phyloP scores from a whole-genome alignment of 176 grass and related monocot species.

The Bonia amplexicaulis region DNA sequence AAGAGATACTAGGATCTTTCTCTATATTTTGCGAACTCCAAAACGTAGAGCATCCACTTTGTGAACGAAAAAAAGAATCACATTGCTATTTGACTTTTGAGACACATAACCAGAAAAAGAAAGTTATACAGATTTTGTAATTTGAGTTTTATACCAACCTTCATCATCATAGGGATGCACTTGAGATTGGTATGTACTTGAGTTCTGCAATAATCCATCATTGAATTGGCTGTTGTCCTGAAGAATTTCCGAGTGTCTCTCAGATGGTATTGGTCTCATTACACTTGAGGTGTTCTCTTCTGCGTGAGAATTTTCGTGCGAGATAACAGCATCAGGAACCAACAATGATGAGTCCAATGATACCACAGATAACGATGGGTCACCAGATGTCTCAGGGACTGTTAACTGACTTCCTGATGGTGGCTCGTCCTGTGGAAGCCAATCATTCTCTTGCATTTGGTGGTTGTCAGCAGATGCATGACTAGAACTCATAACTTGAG shows the following conservation, averaged over 20 bases:
- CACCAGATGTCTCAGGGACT: constrained; percentile 25
- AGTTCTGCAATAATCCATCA: constrained; percentile 46
- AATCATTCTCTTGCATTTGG: constrained; percentile 45
- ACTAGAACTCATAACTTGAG: constrained; percentile 37
- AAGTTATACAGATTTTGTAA: not conserved
- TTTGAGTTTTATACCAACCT: constrained; percentile 41
- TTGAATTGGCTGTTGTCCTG: constrained; percentile 43
- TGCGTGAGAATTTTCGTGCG: constrained; percentile 31
- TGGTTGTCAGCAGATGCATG: constrained; percentile 34
- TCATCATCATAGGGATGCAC: constrained; percentile 49
- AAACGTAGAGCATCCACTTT: not conserved
- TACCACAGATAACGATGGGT: constrained; percentile 17
- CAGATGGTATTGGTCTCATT: constrained; percentile 31
- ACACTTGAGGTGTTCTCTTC: constrained; percentile 38
- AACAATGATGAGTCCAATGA: constrained; percentile 31
- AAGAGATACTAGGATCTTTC: not conserved
- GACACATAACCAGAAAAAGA: not conserved
- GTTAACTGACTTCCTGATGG: constrained; percentile 27
- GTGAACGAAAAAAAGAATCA: not conserved
- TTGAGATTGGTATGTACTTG: constrained; percentile 58
- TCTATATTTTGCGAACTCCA: not conserved
- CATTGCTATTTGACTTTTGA: not conserved
- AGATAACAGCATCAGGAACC: constrained; percentile 34
- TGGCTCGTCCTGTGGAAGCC: constrained; percentile 49
- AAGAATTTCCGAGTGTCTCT: constrained; percentile 47